These are phyloP conservation scores for Botrytis galanthina DNA, from an alignment of 2,329 filamentous ascomycete species.

Conservation along the genomic window DNA sequence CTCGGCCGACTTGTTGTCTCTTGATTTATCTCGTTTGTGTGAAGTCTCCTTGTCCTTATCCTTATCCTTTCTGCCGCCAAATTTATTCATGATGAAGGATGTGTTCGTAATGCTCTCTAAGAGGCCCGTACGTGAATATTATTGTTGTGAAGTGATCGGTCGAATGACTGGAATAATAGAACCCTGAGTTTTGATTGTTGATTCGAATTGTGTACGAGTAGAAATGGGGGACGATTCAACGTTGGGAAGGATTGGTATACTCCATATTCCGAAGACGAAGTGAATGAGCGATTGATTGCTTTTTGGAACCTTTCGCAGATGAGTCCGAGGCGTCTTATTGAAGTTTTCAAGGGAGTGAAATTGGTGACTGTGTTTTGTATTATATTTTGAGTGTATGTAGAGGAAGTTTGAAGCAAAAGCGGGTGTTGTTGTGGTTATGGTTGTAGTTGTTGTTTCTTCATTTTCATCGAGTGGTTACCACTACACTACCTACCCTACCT, in stretches of 20 bases:
- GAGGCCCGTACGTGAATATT: background rate
- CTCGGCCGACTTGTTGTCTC: slow-evolving; percentile 41
- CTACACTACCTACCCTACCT: background rate
- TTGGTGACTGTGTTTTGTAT: background rate
- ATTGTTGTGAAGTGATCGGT: background rate
- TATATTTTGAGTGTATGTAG: background rate
- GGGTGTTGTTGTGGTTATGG: background rate
- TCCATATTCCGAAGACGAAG: background rate
- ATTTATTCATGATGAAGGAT: background rate
- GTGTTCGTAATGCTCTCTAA: background rate
- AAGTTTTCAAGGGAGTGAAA: background rate
- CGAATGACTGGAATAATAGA: background rate
- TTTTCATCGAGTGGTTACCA: background rate
- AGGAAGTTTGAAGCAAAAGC: background rate
- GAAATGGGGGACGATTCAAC: background rate
- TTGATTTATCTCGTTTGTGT: slow-evolving; percentile 55
- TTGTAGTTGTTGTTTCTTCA: background rate
- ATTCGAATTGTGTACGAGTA: background rate
- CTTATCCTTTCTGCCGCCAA: slow-evolving; percentile 62
- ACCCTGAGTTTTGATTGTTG: background rate
- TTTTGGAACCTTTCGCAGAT: background rate
- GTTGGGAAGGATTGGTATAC: background rate
- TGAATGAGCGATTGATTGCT: background rate
- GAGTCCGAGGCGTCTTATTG: background rate
- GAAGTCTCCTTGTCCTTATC: slow-evolving; percentile 40